Base-by-base conservation (phyloP, 2,329 filamentous ascomycete genomes). In the Chaetomium sp. region DNA sequence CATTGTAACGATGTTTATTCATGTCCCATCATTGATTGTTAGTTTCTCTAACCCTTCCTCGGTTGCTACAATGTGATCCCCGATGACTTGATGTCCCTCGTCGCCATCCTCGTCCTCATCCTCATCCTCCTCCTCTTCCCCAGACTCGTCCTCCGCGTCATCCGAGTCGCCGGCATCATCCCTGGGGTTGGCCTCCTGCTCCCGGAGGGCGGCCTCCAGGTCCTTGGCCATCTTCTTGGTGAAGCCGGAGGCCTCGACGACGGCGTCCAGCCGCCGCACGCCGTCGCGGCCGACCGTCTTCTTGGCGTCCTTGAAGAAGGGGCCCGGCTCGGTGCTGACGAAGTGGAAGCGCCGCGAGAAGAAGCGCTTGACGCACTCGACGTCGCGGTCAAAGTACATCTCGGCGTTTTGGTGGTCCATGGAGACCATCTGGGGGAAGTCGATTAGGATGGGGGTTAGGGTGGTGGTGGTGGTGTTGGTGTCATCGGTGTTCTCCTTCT, bases 351-450 rank as follows among this genome's bases (percentile, higher is more conserved):
- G 87, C 25, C 93, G 85, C 74, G 91, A 84, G 74, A 99, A 99
- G 77, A 96, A 99, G 35, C 91, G 87, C 79, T 97, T 98, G 73
- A 99, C 90, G 77, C 96, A 99, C 68, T 91, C 88, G 16, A 99
- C 93, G 72, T 99, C 95, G 68, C 95, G 89, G 75, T 98, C 91
- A 76, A 99, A 99, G 78, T 99, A 98, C 86, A 93, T 96, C 74
- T 97, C 90, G 21, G 95, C 96, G 73, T 99, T 97, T 42, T 83
- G 79, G 74, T 99, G 95, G 71, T 97, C 92, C 75, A 97, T 92
- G 0, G 94, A 98, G 2, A 99, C 87, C 90, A 97, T 98, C 75
- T 99, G 95, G 0, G 95, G 95, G 74, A 99, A 99, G 79, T 99
- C 96, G 72, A 99, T 99, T 54, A 99, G 80, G 61, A 97, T 86